Percentiles rank a stretch among this genome's conserved stretches.
phyloP scores from a whole-genome alignment of 768 basidiomycete genomes.

The Tubosaeta sp. region DNA sequence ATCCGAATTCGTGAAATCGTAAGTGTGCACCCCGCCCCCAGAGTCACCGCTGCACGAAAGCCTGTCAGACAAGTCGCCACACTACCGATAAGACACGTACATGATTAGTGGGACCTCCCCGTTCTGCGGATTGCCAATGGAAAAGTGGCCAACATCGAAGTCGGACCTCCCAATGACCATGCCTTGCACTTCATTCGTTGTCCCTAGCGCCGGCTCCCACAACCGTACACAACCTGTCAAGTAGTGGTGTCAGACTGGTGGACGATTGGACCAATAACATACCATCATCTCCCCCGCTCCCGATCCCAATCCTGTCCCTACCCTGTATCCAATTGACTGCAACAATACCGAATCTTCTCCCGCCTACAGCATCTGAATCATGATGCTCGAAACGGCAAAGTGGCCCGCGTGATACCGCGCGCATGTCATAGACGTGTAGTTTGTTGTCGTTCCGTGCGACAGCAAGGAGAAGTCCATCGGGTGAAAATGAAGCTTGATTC shows the following conservation, averaged over 20 bases:
- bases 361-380: slow-evolving; percentile 28
- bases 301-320: slow-evolving; percentile 41
- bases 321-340: slow-evolving; percentile 51
- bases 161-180: slow-evolving; percentile 46
- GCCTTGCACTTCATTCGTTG: slow-evolving; percentile 40
- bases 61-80: slow-evolving; percentile 18
- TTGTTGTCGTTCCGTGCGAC: slow-evolving; percentile 56
- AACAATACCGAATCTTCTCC: slow-evolving; percentile 44
- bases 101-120: slow-evolving; percentile 57
- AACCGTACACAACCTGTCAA: slow-evolving; percentile 56
- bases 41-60: slow-evolving; percentile 42
- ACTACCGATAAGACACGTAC: slow-evolving; percentile 38
- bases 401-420: slow-evolving; percentile 44
- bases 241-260: background rate
- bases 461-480: slow-evolving; percentile 59
- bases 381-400: slow-evolving; percentile 50
- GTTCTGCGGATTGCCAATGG: slow-evolving; percentile 49
- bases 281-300: slow-evolving; percentile 68
- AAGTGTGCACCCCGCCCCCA: slow-evolving; percentile 46
- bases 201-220: slow-evolving; percentile 55
- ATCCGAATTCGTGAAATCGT: slow-evolving; percentile 30
- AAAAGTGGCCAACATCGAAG: slow-evolving; percentile 57
- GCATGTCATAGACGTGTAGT: slow-evolving; percentile 59
- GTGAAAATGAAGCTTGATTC: slow-evolving; percentile 49
- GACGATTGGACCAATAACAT: slow-evolving; percentile 12